Evolutionary conservation across 768 basidiomycete species (phyloP).

Genomic region (Serendipita indica): DNA sequence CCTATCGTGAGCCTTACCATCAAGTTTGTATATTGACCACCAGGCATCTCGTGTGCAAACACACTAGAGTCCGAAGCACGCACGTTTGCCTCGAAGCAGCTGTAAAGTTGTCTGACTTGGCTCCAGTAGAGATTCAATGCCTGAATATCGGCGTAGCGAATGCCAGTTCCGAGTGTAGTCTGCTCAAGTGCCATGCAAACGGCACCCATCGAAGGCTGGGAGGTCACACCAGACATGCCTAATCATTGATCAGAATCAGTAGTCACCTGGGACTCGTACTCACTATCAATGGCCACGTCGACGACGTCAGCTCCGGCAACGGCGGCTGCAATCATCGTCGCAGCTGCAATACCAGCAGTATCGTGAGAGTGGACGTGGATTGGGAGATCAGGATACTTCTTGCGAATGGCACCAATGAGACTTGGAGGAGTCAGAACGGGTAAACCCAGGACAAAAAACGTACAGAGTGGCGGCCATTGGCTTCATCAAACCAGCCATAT

Average conservation of each 20-base stretch:
- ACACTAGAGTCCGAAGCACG: conserved; percentile 94
- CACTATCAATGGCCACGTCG: conserved; percentile 97
- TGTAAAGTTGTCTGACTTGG: conserved; percentile 87
- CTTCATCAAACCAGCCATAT: conserved; percentile 96
- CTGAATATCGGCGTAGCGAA: conserved; percentile 92
- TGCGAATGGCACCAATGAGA: conserved; percentile 85
- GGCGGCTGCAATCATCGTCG: conserved; percentile 93
- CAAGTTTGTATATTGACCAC: conserved; percentile 86
- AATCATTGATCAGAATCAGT: conserved; percentile 15
- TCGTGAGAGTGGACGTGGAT: conserved; percentile 99
- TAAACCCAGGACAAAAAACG: conserved; percentile 19
- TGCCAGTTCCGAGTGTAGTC: conserved; percentile 83
- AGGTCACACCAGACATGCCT: conserved; percentile 98
- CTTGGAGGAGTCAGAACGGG: conserved; percentile 26
- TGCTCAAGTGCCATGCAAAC: conserved; percentile 92
- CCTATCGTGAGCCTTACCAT: conserved; percentile 43
- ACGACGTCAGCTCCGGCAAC: conserved; percentile 97
- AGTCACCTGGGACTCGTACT: conserved; percentile 22
- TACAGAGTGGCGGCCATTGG: conserved; percentile 86
- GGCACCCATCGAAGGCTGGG: conserved; percentile 98
- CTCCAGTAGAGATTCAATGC: conserved; percentile 97
- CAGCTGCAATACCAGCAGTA: conserved; percentile 93
- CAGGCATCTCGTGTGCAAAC: conserved; percentile 99
- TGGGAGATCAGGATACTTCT: conserved; percentile 92
- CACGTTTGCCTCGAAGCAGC: conserved; percentile 97